Conservation (phyloP, 2,329 filamentous ascomycete species). For the Coniochaeta sp. region DNA sequence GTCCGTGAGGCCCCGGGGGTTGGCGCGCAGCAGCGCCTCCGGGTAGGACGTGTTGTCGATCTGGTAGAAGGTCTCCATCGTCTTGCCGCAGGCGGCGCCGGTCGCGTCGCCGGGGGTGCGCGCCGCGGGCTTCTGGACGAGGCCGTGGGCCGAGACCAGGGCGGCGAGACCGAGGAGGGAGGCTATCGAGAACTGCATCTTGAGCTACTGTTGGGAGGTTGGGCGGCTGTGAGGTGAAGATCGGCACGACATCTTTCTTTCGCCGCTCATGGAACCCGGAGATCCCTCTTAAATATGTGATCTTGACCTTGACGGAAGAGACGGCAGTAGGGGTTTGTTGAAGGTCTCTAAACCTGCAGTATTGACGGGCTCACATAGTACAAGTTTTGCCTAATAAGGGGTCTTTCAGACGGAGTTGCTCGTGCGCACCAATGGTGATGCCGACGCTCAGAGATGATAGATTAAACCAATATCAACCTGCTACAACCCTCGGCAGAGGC, state of each 20-base stretch:
- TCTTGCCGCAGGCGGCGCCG: slow-evolving; percentile 19
- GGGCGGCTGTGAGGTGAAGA: neutral
- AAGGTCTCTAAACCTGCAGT: neutral
- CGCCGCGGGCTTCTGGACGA: slow-evolving; percentile 16
- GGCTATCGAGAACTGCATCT: slow-evolving; percentile 9
- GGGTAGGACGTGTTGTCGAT: slow-evolving; percentile 25
- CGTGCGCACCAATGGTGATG: neutral
- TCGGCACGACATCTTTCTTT: neutral
- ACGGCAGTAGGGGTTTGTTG: neutral
- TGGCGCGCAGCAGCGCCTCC: slow-evolving; percentile 20
- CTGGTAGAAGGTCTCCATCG: slow-evolving; percentile 21
- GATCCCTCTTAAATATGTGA: neutral
- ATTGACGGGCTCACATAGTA: neutral
- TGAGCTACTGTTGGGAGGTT: neutral
- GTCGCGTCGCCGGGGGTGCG: slow-evolving; percentile 18
- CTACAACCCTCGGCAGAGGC: neutral
- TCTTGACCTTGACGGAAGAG: neutral
- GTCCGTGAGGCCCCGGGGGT: slow-evolving; percentile 14
- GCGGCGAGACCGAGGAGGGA: slow-evolving; percentile 8
- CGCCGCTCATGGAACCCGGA: neutral
- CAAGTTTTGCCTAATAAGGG: neutral
- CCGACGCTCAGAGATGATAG: neutral
- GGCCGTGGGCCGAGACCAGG: slow-evolving; percentile 16
- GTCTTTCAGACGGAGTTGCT: neutral
- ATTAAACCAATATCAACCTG: neutral